These are phyloP conservation scores for Sesbania bispinosa DNA, from an alignment of 306 rosid genomes.

Conservation along the genomic window DNA sequence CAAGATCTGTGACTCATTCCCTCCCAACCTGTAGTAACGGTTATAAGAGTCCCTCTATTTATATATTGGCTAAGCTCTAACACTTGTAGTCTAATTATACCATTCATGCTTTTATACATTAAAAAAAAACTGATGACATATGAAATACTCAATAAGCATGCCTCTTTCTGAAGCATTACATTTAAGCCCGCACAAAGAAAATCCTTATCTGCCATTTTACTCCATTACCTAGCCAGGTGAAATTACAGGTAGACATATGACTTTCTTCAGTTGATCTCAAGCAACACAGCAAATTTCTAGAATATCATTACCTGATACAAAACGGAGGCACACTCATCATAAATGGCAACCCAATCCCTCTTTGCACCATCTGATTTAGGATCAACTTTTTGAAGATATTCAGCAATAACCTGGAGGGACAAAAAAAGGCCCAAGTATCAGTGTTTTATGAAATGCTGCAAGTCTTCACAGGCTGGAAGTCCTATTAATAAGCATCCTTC, in stretches of 20 bases:
- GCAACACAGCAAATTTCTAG: slow-evolving; percentile 2
- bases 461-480: slow-evolving; percentile 10
- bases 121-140: slow-evolving; percentile 16
- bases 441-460: background rate
- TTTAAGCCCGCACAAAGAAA: background rate
- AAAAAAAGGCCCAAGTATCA: slow-evolving; percentile 16
- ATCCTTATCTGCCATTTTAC: slow-evolving; percentile 1
- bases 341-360: slow-evolving; percentile 99
- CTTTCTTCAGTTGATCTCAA: slow-evolving; percentile 15
- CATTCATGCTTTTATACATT: background rate
- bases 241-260: background rate
- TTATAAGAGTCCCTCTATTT: background rate
- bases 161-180: slow-evolving; percentile 15
- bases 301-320: slow-evolving; percentile 71
- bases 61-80: background rate
- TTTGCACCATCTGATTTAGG: slow-evolving; percentile 99
- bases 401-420: slow-evolving; percentile 81
- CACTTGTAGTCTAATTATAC: background rate
- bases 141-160: slow-evolving; percentile 5
- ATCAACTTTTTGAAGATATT: slow-evolving; percentile 92
- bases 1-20: slow-evolving; percentile 3
- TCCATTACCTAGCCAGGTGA: slow-evolving; percentile 16
- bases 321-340: slow-evolving; percentile 96
- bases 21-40: background rate
- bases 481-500: slow-evolving; percentile 9